phyloP scores from a whole-genome alignment of 768 basidiomycete genomes.

The Xanthoconium purpureum region DNA sequence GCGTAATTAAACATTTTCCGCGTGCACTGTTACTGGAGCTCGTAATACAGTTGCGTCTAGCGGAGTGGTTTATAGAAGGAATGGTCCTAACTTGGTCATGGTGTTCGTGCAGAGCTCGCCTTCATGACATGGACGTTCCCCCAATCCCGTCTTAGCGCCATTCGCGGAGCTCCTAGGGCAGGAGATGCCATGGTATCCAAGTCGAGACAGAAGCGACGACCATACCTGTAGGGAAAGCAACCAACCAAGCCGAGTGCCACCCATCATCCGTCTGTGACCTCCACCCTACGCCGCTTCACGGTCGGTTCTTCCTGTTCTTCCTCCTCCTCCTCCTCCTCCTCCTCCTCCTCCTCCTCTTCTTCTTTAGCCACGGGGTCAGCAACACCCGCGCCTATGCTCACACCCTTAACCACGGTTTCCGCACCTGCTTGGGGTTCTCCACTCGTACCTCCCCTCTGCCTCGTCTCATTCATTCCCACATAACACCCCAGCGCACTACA shows the following conservation, averaged over 20 bases:
- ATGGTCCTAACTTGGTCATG: no score
- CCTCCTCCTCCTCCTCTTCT: background rate
- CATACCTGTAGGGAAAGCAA: background rate
- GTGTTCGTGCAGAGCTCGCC: no score
- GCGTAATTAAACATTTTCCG: no score
- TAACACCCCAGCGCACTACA: constrained; percentile 42
- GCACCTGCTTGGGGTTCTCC: background rate
- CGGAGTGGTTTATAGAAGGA: no score
- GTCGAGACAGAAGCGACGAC: no score
- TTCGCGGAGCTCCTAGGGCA: no score
- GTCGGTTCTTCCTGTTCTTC: constrained; percentile 9
- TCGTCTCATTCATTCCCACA: constrained; percentile 17
- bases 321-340: no score
- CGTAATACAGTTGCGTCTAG: no score
- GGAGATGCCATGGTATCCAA: no score
- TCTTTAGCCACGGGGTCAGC: background rate
- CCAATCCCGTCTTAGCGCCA: no score
- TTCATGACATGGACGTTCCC: no score
- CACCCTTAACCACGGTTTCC: background rate
- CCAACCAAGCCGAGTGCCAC: background rate
- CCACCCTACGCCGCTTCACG: constrained; percentile 16
- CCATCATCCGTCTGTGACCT: constrained; percentile 2
- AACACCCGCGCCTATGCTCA: background rate
- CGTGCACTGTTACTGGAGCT: no score
- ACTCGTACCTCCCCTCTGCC: background rate